Evolutionary conservation across 225 moss, liverwort and hornwort species (phyloP).

Genomic region (Bryoerythrophyllum caledonicum): DNA sequence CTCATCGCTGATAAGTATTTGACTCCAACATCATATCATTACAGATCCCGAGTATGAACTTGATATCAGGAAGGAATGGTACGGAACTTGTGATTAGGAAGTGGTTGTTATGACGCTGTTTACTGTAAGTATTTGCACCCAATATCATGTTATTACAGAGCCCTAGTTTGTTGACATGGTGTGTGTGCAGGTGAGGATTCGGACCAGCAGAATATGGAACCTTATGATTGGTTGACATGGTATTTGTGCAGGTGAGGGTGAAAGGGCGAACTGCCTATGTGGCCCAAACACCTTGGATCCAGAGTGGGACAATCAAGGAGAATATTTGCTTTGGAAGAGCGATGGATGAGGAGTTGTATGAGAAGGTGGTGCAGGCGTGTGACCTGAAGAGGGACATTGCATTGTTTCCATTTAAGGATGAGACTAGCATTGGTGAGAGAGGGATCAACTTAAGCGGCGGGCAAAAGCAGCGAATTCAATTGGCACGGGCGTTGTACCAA

Average conservation of each 20-base stretch:
- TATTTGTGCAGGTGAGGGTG: slow-evolving; percentile 50
- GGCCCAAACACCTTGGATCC: slow-evolving; percentile 68
- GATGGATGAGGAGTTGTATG: slow-evolving; percentile 58
- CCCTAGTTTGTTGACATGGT: too few species aligned
- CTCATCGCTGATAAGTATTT: too few species aligned
- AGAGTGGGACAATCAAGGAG: slow-evolving; percentile 56
- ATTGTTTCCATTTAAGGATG: slow-evolving; percentile 61
- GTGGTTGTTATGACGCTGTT: too few species aligned
- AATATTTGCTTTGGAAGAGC: slow-evolving; percentile 55
- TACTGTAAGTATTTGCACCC: too few species aligned
- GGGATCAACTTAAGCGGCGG: slow-evolving; percentile 88
- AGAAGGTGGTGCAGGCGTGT: slow-evolving; percentile 62
- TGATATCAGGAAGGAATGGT: too few species aligned
- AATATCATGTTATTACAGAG: too few species aligned
- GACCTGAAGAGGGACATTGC: slow-evolving; percentile 68
- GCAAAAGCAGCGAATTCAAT: slow-evolving; percentile 80
- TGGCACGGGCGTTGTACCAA: slow-evolving; percentile 83
- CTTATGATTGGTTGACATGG: too few species aligned
- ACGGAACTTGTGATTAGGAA: too few species aligned
- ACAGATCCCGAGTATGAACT: too few species aligned
- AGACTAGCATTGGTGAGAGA: slow-evolving; percentile 73
- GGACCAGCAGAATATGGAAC: too few species aligned
- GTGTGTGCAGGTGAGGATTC: too few species aligned
- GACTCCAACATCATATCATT: too few species aligned
- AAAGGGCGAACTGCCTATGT: slow-evolving; percentile 55